phyloP scores from a whole-genome alignment of 257 asterid species.

The Gentiana dahurica region DNA sequence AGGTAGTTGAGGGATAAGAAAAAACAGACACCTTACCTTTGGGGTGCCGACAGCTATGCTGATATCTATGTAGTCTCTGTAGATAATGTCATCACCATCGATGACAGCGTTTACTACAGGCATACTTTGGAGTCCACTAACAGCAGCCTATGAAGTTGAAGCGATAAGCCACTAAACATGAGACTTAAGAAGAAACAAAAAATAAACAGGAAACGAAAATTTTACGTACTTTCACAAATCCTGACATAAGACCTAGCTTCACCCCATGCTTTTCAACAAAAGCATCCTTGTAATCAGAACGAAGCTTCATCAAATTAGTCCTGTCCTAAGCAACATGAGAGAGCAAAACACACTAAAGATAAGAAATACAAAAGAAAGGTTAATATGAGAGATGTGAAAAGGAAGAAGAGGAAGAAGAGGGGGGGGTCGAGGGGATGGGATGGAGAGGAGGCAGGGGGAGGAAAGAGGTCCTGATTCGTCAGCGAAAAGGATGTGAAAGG shows the following conservation, averaged over 20 bases:
- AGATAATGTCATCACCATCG: conserved; percentile 94
- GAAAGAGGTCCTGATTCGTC: too few relatives aligned
- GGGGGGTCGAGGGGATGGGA: too few relatives aligned
- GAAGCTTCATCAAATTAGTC: conserved; percentile 97
- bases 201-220: not conserved
- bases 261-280: conserved; percentile 95
- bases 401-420: too few relatives aligned
- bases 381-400: too few relatives aligned
- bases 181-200: not conserved
- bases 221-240: conserved; percentile 69
- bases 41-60: conserved; percentile 99
- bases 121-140: conserved; percentile 87
- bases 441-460: too few relatives aligned
- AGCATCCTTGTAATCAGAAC: conserved; percentile 92
- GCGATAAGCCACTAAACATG: not conserved
- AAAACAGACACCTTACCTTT: conserved; percentile 41
- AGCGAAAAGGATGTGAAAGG: too few relatives aligned
- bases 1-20: too few relatives aligned
- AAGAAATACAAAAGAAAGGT: too few relatives aligned
- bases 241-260: conserved; percentile 93
- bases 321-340: conserved; percentile 26
- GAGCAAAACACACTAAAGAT: too few relatives aligned
- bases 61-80: conserved; percentile 85
- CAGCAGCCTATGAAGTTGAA: conserved; percentile 68
- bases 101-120: conserved; percentile 94